Evolutionary conservation across 169 alveolate species (phyloP).

Genomic region (Plasmodium cynomolgi): DNA sequence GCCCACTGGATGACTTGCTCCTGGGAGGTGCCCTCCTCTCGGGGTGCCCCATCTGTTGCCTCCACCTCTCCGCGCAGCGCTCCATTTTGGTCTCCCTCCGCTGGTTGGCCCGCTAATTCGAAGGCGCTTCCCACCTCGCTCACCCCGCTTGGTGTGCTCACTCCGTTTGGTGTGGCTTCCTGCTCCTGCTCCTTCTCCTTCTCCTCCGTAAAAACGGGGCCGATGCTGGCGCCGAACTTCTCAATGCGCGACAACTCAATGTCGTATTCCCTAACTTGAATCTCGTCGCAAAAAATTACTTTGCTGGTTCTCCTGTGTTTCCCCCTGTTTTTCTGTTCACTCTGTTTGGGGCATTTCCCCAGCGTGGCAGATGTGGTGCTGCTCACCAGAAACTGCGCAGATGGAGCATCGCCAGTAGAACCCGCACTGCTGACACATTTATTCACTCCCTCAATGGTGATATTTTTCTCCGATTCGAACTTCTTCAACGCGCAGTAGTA

Average conservation of each 20-base stretch:
- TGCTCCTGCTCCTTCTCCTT: not conserved
- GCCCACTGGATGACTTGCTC: not conserved
- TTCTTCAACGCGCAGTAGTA: slow-evolving; percentile 40
- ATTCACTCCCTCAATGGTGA: not conserved
- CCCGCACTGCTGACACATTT: not conserved
- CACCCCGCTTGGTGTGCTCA: not conserved
- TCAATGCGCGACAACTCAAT: slow-evolving; percentile 80
- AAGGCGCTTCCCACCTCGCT: not conserved
- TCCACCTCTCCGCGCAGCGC: not conserved
- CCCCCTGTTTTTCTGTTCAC: slow-evolving; percentile 1
- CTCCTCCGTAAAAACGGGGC: slow-evolving; percentile 72
- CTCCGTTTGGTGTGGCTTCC: not conserved
- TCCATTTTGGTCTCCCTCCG: not conserved
- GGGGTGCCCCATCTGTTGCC: not conserved
- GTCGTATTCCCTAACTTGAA: slow-evolving; percentile 78
- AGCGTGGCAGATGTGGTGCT: not conserved
- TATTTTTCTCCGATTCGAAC: slow-evolving; percentile 9
- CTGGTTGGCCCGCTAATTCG: not conserved
- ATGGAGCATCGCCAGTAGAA: not conserved
- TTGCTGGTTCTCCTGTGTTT: slow-evolving; percentile 38
- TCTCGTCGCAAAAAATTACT: slow-evolving; percentile 75
- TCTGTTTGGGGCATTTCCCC: not conserved
- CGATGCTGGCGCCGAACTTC: slow-evolving; percentile 80
- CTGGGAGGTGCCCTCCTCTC: not conserved
- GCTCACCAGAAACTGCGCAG: not conserved